A percentile compares a stretch with the other conserved stretches of the same genome.
Evolutionary conservation across 2,329 filamentous ascomycete genomes (phyloP).

Genomic region (Sclerotinia nivalis): DNA sequence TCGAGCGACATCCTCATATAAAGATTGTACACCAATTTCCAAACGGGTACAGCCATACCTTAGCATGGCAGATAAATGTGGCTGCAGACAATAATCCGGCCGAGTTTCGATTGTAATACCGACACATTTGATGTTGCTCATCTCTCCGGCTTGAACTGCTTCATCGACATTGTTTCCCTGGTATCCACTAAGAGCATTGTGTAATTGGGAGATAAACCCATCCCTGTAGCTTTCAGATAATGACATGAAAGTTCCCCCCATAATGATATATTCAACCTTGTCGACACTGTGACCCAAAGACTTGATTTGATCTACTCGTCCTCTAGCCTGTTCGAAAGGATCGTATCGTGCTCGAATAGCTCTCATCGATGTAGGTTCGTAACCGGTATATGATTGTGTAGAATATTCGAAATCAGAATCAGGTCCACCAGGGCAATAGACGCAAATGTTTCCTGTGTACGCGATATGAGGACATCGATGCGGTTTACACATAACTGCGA

Average conservation of each 20-base stretch:
- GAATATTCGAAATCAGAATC: constrained; percentile 99
- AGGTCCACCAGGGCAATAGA: constrained; percentile 96
- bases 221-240: constrained; percentile 85
- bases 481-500: constrained; percentile 99
- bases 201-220: constrained; percentile 90
- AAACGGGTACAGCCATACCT: constrained; percentile 95
- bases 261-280: constrained; percentile 99
- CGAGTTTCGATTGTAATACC: constrained; percentile 98
- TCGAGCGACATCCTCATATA: constrained; percentile 97
- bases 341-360: constrained; percentile 96
- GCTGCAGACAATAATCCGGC: constrained; percentile 93
- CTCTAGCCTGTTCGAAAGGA: constrained; percentile 94
- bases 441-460: constrained; percentile 98
- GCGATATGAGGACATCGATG: constrained; percentile 97
- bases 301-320: constrained; percentile 94
- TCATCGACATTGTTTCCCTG: constrained; percentile 94
- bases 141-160: constrained; percentile 88
- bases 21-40: constrained; percentile 91
- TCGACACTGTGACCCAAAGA: constrained; percentile 94
- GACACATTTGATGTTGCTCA: constrained; percentile 97
- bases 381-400: constrained; percentile 97
- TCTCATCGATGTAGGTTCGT: constrained; percentile 97
- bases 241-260: constrained; percentile 99
- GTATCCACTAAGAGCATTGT: constrained; percentile 96
- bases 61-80: constrained; percentile 94